These are phyloP conservation scores for Petasospora fabianii DNA, from an alignment of 1,139 yeast genomes.

Conservation along the genomic window DNA sequence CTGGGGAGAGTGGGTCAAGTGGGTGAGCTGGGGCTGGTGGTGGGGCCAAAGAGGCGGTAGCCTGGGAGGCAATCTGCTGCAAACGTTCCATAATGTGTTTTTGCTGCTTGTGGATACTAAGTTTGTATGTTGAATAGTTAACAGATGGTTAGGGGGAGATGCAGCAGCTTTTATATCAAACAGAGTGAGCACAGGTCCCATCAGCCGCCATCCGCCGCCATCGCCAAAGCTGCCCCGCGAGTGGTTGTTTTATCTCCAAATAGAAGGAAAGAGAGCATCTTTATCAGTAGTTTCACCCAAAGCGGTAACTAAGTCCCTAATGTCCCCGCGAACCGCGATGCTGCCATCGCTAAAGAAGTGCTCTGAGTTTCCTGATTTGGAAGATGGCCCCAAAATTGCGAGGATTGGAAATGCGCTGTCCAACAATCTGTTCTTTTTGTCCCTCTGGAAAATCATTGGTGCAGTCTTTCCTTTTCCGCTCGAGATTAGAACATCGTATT, in stretches of 20 bases:
- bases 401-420: too few species aligned
- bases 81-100: conserved; percentile 53
- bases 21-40: conserved; percentile 62
- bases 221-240: too few species aligned
- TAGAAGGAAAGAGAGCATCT: not conserved
- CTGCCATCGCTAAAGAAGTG: too few species aligned
- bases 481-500: too few species aligned
- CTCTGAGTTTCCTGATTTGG: not conserved
- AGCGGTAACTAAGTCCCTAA: not conserved
- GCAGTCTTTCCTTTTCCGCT: too few species aligned
- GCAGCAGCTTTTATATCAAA: not conserved
- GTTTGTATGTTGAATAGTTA: not conserved
- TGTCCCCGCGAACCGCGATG: too few species aligned
- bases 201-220: too few species aligned
- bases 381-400: too few species aligned
- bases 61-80: conserved; percentile 59
- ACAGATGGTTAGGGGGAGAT: not conserved
- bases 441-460: too few species aligned
- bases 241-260: conserved; percentile 4
- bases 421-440: too few species aligned
- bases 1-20: conserved; percentile 63
- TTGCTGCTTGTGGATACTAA: too few species aligned
- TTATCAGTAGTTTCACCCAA: conserved; percentile 1
- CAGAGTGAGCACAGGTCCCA: not conserved
- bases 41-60: conserved; percentile 52